phyloP scores from a whole-genome alignment of 2,329 filamentous ascomycete genomes.

The Periglandula ipomoeae region DNA sequence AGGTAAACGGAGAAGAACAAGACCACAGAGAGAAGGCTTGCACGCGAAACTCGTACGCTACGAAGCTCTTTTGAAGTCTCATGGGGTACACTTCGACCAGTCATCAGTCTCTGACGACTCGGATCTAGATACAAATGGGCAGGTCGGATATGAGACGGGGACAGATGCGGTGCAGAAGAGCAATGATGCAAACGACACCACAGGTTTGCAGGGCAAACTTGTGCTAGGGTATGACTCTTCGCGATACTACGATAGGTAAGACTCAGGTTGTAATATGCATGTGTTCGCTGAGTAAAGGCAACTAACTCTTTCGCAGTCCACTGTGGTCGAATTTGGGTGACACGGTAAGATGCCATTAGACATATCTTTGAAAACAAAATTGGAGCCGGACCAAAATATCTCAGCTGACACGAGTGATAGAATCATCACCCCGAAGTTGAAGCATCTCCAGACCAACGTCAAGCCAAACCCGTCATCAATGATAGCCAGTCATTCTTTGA shows the following conservation, averaged over 20 bases:
- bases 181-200: neutral
- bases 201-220: neutral
- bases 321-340: constrained; percentile 62
- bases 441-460: neutral
- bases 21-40: constrained; percentile 34
- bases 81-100: constrained; percentile 4
- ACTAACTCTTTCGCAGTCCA: constrained; percentile 44
- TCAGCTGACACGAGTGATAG: neutral
- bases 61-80: constrained; percentile 17
- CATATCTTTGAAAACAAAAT: neutral
- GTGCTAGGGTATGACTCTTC: constrained; percentile 1
- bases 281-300: no score
- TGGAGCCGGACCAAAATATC: no score
- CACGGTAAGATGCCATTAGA: constrained; percentile 37
- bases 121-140: neutral
- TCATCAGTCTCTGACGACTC: neutral
- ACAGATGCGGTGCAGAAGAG: neutral
- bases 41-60: constrained; percentile 55
- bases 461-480: neutral
- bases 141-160: neutral
- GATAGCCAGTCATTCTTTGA: neutral
- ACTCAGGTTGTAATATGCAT: neutral
- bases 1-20: constrained; percentile 18
- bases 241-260: constrained; percentile 10
- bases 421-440: constrained; percentile 1